Evolutionary conservation across 2,329 filamentous ascomycete species (phyloP), one percentile per base, ranked within the genome.

Genomic region (Fusarium avenaceum): DNA sequence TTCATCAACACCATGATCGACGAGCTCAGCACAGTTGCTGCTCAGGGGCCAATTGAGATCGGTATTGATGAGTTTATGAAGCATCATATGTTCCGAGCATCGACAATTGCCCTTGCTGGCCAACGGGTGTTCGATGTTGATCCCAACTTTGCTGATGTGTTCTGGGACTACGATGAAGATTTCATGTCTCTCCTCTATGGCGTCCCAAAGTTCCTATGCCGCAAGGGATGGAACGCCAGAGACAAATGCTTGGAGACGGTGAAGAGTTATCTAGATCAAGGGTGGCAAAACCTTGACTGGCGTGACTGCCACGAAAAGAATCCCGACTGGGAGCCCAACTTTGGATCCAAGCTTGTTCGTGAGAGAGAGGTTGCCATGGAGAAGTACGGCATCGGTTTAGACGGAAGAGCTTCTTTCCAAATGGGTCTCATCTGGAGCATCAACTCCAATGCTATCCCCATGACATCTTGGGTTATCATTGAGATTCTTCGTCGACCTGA

Each of bases 381-480:
- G 20, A 72, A 72, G 24, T 72, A 69, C 26, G 70, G 70, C 1
- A 68, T 72, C 8, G 60, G 69, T 3, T 43, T 72, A 7, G 69
- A 70, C 11, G 70, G 69, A 4, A 63, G 70, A 4, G 67, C 70
- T 2, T 70, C 69, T 7, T 72, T 72, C 24, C 70, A 72, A 3
- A 70, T 72, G 67, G 70, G 70, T 7, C 61, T 72, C 5, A 72
- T 72, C 22, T 72, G 69, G 70, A 72, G 69, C 4, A 72, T 72
- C n/a, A 72, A 72, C 35, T 72, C 69, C 0, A 72, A 72, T 43
- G 70, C 70, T n/a, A 72, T 72, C 15, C 70, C 70, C 0, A 72
- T 72, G 70, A 69, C 70, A 4, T 70, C 70, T 3, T 72, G 67
- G 64, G 56, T 72, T 2, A 66, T 72, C 7, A 69, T 72, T 53